These are phyloP conservation scores for Aristolochia contorta DNA, from an alignment of 164 flowering plant species.

Conservation along the genomic window DNA sequence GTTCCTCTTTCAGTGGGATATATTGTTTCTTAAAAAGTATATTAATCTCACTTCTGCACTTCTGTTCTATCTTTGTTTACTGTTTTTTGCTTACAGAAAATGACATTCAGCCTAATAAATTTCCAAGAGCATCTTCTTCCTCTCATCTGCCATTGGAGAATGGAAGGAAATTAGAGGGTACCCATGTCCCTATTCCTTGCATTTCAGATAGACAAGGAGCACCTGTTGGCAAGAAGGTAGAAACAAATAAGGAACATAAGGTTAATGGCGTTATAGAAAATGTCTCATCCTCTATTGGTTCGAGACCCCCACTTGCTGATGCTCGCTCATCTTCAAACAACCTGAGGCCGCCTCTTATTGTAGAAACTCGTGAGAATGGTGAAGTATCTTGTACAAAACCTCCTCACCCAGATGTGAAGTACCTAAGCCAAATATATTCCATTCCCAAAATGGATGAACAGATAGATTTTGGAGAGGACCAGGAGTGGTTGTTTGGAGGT, in stretches of 20 bases:
- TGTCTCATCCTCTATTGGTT: slow-evolving; percentile 9
- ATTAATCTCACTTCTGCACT: neutral
- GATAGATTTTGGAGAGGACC: slow-evolving; percentile 44
- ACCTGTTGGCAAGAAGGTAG: slow-evolving; percentile 20
- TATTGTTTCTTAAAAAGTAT: neutral
- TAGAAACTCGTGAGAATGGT: slow-evolving; percentile 23
- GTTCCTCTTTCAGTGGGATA: slow-evolving; percentile 14
- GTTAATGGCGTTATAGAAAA: slow-evolving; percentile 41
- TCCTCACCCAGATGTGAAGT: slow-evolving; percentile 69
- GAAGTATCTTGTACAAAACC: slow-evolving; percentile 32
- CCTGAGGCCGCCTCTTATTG: slow-evolving; percentile 2
- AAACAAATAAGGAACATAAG: slow-evolving; percentile 28
- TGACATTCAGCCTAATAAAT: slow-evolving; percentile 37
- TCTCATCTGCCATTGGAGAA: slow-evolving; percentile 28
- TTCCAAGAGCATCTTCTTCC: slow-evolving; percentile 29
- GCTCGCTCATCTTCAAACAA: neutral
- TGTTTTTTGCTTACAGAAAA: slow-evolving; percentile 31
- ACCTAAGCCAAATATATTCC: slow-evolving; percentile 37
- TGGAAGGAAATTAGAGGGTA: slow-evolving; percentile 34
- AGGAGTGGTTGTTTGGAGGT: slow-evolving; percentile 51
- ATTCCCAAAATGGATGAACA: slow-evolving; percentile 59
- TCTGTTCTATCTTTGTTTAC: neutral
- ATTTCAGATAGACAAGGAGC: slow-evolving; percentile 22
- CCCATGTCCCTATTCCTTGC: slow-evolving; percentile 19
- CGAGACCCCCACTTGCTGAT: slow-evolving; percentile 2